Conservation (phyloP, 352 stramenopile species). For the Globisporangium echinulatum region DNA sequence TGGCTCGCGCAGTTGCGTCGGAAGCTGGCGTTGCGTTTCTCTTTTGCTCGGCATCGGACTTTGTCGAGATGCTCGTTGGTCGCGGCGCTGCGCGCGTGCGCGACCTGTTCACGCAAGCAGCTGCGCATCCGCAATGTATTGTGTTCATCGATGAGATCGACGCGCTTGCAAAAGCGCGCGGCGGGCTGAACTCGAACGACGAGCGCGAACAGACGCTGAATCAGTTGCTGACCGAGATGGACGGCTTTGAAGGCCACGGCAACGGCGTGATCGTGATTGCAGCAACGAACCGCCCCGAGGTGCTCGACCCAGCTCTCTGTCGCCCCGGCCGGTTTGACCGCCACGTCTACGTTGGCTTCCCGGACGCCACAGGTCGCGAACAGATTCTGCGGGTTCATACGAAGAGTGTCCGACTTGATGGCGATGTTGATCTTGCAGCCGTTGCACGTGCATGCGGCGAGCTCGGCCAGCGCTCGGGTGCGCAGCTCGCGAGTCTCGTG, state of each 20-base stretch:
- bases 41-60: constrained; percentile 94
- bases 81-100: constrained; percentile 91
- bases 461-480: constrained; percentile 58
- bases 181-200: constrained; percentile 89
- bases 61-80: constrained; percentile 96
- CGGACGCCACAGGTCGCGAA: constrained; percentile 87
- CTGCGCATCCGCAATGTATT: constrained; percentile 93
- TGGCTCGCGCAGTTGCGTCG: constrained; percentile 89
- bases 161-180: constrained; percentile 85
- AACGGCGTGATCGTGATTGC: constrained; percentile 95
- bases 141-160: constrained; percentile 99
- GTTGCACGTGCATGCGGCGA: constrained; percentile 52
- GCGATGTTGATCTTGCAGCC: constrained; percentile 40
- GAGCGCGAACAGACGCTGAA: constrained; percentile 96
- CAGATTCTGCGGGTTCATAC: constrained; percentile 69
- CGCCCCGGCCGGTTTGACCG: constrained; percentile 95
- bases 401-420: constrained; percentile 49
- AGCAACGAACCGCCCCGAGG: constrained; percentile 94
- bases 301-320: constrained; percentile 94
- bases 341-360: constrained; percentile 93
- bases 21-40: constrained; percentile 93
- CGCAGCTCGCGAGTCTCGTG: constrained; percentile 72
- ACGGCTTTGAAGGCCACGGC: constrained; percentile 88
- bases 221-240: constrained; percentile 88
- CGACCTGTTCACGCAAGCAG: constrained; percentile 91